Conservation (phyloP, 2,329 filamentous ascomycete species). For the Piedraia hortae region DNA sequence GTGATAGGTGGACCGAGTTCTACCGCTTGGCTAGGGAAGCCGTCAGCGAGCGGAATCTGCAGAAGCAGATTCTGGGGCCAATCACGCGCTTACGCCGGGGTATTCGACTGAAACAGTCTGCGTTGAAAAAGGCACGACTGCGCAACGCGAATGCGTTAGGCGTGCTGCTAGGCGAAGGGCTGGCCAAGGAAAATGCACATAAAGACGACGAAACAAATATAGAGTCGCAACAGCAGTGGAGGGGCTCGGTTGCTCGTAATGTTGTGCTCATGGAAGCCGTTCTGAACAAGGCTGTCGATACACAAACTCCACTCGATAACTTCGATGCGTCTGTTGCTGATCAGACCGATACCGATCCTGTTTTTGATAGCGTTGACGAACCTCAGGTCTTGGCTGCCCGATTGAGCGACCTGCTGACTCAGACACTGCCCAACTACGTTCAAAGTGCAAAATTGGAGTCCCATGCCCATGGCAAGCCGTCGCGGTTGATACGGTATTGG, state of each 20-base stretch:
- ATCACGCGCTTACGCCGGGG: slow-evolving; percentile 49
- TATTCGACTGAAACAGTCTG: slow-evolving; percentile 43
- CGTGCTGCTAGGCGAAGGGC: slow-evolving; percentile 60
- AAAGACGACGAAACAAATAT: slow-evolving; percentile 11
- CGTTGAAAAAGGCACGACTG: slow-evolving; percentile 43
- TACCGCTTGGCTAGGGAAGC: slow-evolving; percentile 56
- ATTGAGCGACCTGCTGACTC: slow-evolving; percentile 39
- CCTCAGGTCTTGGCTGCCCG: slow-evolving; percentile 34
- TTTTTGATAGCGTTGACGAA: slow-evolving; percentile 15
- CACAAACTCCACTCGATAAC: slow-evolving; percentile 27
- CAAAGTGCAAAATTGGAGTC: slow-evolving; percentile 28
- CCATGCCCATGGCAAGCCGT: slow-evolving; percentile 44
- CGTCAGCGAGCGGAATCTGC: slow-evolving; percentile 44
- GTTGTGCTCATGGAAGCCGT: slow-evolving; percentile 71
- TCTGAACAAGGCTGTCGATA: slow-evolving; percentile 37
- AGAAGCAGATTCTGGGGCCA: slow-evolving; percentile 46
- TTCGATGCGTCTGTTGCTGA: slow-evolving; percentile 29
- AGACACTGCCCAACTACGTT: slow-evolving; percentile 40
- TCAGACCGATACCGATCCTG: slow-evolving; percentile 25
- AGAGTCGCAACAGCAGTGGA: slow-evolving; percentile 27
- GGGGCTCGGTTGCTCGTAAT: slow-evolving; percentile 49
- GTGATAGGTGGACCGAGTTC: slow-evolving; percentile 23
- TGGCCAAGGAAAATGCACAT: slow-evolving; percentile 26
- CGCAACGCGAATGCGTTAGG: slow-evolving; percentile 70
- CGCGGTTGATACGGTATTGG: slow-evolving; percentile 62